Base-by-base conservation (phyloP, 2,329 filamentous ascomycete species). In the Verticillium tricorpus region DNA sequence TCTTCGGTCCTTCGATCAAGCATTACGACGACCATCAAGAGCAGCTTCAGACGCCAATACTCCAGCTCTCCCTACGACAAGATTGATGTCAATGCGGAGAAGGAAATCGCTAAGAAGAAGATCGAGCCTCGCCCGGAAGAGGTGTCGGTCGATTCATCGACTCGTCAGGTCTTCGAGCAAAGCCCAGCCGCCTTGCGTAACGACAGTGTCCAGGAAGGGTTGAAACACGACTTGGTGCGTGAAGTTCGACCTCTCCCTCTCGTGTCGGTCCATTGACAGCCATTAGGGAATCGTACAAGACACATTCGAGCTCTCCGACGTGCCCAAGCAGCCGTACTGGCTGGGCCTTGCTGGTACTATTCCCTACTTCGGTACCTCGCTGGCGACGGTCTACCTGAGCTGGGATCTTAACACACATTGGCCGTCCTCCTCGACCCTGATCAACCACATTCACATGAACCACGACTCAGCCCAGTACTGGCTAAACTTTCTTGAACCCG, bases 301-400 rank as follows among this genome's bases (percentile, higher is more conserved):
- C 15, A 90, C 89, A 1, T 89, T 93, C 70, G 83, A 82, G 22
- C 80, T 93, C 39, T 72, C 74, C 37, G 77, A 79, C 2, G 89
- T 92, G 4, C 90, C 90, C 8, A 85, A 81, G 68, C 86, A 91
- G 72, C 85, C 89, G 25, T 82, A 89, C 57, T 80, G 83, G 62
- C 82, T 93, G 54, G 90, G 90, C 61, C 80, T 91, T 62, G 90
- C 90, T 6, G 93, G 92, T 70, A 89, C 96, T 1, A 70, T 97
- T 5, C 92, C 95, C 56, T 97, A 97, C 76, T 80, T 96, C 11
- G 90, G 83, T 52, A 97, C 93, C 5, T 96, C 93, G 0, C 71
- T 93, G 3, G 86, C 91, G 37, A 97, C 93, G 1, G 83, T 96
- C 60, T 93, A 88, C 72, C 87, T 96, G 45, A 87, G 91, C 2